Evolutionary conservation across 768 basidiomycete species (phyloP).

Genomic region (Tephrocybe sp.): DNA sequence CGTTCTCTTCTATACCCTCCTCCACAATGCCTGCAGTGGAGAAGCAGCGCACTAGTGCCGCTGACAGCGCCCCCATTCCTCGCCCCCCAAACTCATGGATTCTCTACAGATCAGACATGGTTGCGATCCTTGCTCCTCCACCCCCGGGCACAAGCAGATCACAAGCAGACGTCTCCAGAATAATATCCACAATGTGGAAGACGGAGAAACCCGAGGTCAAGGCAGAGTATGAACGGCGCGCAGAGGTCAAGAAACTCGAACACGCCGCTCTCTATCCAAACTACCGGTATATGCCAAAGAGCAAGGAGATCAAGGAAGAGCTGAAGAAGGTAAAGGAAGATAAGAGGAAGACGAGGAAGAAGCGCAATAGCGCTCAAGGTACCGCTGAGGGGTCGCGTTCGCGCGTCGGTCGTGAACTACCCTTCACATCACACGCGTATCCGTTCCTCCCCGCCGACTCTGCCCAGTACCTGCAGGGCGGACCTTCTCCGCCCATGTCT

Average conservation of each 20-base stretch:
- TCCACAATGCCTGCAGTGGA: constrained; percentile 14
- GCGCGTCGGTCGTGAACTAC: neutral
- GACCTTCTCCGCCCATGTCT: constrained; percentile 56
- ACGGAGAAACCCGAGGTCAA: constrained; percentile 48
- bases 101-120: constrained; percentile 67
- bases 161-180: constrained; percentile 66
- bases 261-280: constrained; percentile 53
- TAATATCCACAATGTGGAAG: constrained; percentile 67
- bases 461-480: constrained; percentile 34
- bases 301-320: constrained; percentile 44
- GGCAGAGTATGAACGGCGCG: constrained; percentile 50
- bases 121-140: constrained; percentile 39
- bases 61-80: constrained; percentile 38
- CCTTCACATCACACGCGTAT: constrained; percentile 17
- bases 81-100: constrained; percentile 87
- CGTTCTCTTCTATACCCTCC: neutral
- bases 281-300: constrained; percentile 59
- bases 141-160: constrained; percentile 35
- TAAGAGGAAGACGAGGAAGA: constrained; percentile 13
- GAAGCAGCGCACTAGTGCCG: constrained; percentile 3
- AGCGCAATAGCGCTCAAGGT: neutral
- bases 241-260: constrained; percentile 51
- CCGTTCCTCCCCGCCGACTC: constrained; percentile 22
- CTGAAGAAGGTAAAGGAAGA: constrained; percentile 41
- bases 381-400: constrained; percentile 5